Conservation (phyloP, 2,329 filamentous ascomycete species). For the Talaromyces rugulosus region DNA sequence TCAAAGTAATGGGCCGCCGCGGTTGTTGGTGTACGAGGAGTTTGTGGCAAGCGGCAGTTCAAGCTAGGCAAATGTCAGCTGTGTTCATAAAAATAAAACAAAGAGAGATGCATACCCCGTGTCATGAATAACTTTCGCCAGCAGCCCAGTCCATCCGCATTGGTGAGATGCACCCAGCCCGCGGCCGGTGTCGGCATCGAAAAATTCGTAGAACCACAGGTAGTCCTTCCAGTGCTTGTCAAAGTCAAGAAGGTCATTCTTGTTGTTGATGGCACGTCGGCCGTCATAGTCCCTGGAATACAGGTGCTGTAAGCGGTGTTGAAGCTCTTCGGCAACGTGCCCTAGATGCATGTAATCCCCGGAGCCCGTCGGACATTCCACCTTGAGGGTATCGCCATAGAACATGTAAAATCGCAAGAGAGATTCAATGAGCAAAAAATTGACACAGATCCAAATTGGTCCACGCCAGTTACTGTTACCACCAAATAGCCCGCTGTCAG, state of each 20-base stretch:
- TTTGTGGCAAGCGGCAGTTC: slow-evolving; percentile 87
- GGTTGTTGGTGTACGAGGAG: slow-evolving; percentile 77
- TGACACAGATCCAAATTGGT: slow-evolving; percentile 93
- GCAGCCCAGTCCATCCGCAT: slow-evolving; percentile 92
- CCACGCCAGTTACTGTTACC: slow-evolving; percentile 98
- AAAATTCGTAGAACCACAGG: slow-evolving; percentile 96
- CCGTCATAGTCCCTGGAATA: slow-evolving; percentile 82
- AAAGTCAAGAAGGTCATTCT: slow-evolving; percentile 81
- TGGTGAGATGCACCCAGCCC: slow-evolving; percentile 91
- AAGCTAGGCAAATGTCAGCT: slow-evolving; percentile 49
- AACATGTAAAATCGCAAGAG: slow-evolving; percentile 96
- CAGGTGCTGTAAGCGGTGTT: slow-evolving; percentile 88
- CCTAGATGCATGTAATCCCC: slow-evolving; percentile 94
- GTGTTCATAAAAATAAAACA: slow-evolving; percentile 22
- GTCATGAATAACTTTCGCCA: slow-evolving; percentile 96
- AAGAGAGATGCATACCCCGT: slow-evolving; percentile 63
- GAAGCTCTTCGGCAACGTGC: slow-evolving; percentile 89
- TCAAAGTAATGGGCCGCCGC: slow-evolving; percentile 94
- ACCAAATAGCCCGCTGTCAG: slow-evolving; percentile 89
- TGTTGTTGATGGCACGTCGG: slow-evolving; percentile 80
- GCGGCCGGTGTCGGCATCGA: slow-evolving; percentile 85
- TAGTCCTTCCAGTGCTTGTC: slow-evolving; percentile 91
- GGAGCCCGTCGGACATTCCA: slow-evolving; percentile 90
- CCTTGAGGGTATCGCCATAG: slow-evolving; percentile 81
- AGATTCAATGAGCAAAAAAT: slow-evolving; percentile 89